Conservation (phyloP, 2,329 filamentous ascomycete species). For the Venturia carpophila region DNA sequence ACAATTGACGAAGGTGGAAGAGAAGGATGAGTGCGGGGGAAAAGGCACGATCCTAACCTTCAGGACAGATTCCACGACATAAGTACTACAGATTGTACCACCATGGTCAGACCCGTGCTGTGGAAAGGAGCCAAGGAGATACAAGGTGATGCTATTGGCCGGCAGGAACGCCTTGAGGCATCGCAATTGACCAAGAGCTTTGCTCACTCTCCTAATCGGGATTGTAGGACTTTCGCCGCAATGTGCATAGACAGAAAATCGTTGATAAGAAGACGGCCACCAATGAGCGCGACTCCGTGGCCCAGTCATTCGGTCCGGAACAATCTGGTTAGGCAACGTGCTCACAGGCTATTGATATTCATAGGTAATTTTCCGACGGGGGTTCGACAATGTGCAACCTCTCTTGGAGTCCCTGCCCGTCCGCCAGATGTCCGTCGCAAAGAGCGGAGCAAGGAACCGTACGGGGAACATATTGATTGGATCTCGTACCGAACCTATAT, state of each 20-base stretch:
- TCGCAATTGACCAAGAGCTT: neutral
- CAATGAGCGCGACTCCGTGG: neutral
- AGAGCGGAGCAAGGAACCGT: neutral
- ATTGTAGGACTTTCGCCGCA: neutral
- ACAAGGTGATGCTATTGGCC: neutral
- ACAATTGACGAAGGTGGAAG: neutral
- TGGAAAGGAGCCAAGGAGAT: neutral
- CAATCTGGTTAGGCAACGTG: neutral
- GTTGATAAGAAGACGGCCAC: neutral
- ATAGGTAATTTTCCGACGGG: neutral
- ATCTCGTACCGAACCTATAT: neutral
- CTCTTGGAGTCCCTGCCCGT: neutral
- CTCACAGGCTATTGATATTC: slow-evolving; percentile 6
- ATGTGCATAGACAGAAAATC: neutral
- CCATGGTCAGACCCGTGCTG: neutral
- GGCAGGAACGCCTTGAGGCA: neutral
- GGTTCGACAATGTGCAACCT: neutral
- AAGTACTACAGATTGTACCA: neutral
- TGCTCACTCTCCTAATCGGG: neutral
- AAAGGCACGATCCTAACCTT: too few relatives aligned
- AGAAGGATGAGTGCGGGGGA: neutral
- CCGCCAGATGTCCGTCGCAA: neutral
- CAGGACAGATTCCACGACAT: neutral
- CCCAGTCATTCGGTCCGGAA: neutral
- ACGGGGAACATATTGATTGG: neutral